Evolutionary conservation across 805 yeast genomes (phyloP), one percentile per base, ranked within the genome.

Genomic region (Candida ortonii): DNA sequence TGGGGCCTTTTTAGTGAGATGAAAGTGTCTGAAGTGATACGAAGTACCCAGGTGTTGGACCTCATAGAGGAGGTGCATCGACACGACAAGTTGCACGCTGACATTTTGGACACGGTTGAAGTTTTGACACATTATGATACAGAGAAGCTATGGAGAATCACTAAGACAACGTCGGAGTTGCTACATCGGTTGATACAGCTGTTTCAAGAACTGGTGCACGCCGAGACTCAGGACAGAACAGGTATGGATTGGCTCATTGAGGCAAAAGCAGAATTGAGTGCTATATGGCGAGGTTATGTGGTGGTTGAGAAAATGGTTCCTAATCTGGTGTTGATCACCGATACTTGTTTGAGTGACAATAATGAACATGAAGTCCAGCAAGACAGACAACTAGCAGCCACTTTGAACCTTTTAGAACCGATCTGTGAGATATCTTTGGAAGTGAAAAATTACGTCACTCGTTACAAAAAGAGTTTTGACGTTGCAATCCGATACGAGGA

Each of bases 401-500:
- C 30, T 2, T 28, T 40, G 23, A 19, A 30, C 12, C 30, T 24
- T 14, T 22, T 38, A 11, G 69, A 57, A 46, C 49, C 39, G 10
- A 51, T 55, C 30, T 63, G 61, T 39, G 68, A 55, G 47, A 46
- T 44, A 7, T 43, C 47, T 28, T 41, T 39, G 19, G 40, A 42
- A 9, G 50, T 65, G 15, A 57, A 59, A 34, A 54, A 53, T 11
- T 35, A 49, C 28, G 33, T 62, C 11, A 33, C 50, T 2, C 43
- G 49, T 0, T 52, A 59, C 30, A 64, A 65, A 46, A 39, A 51
- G 16, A 49, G 53, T 23, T 49, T 70, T 5, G 73, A 65, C 35
- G 52, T 68, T 4, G 57, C 68, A 1, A 51, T 61, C 10, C 75
- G 71, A 39, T 71, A 61, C 45, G 51, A 61, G 36, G 80, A 73